phyloP scores from a whole-genome alignment of 2,329 filamentous ascomycete genomes.

The Aspergillus sp. region DNA sequence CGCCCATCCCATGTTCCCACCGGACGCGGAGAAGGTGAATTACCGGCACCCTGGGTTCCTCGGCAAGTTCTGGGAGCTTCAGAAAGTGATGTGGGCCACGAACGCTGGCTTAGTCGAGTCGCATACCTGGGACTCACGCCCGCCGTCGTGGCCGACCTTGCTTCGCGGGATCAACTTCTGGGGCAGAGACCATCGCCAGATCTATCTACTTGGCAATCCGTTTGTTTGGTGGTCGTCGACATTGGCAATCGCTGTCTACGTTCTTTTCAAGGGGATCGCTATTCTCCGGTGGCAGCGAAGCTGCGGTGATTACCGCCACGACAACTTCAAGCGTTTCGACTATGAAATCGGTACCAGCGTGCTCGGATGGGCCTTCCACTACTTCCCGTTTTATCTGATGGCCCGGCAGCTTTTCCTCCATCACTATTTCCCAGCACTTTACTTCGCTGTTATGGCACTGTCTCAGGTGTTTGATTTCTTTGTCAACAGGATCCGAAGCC shows the following conservation, averaged over 20 bases:
- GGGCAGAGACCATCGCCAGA: conserved; percentile 86
- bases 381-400: conserved; percentile 99
- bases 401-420: conserved; percentile 95
- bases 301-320: conserved; percentile 72
- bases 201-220: conserved; percentile 93
- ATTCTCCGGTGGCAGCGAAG: conserved; percentile 90
- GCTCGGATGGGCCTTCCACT: conserved; percentile 93
- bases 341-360: conserved; percentile 89
- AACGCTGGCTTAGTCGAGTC: conserved; percentile 94
- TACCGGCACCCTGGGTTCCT: conserved; percentile 92
- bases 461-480: conserved; percentile 84
- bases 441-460: conserved; percentile 83
- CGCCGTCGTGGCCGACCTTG: conserved; percentile 84
- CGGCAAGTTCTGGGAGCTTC: conserved; percentile 94
- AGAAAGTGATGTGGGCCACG: conserved; percentile 97
- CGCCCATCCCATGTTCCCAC: conserved; percentile 65
- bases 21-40: conserved; percentile 83
- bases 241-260: conserved; percentile 64
- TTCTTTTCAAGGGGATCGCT: conserved; percentile 76
- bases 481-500: conserved; percentile 59
- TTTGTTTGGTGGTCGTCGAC: conserved; percentile 91
- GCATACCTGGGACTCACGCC: conserved; percentile 95
- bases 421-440: conserved; percentile 94
- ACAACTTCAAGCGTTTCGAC: conserved; percentile 90
- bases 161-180: conserved; percentile 98